Evolutionary conservation across 169 alveolate genomes (phyloP), one percentile per base, ranked within the genome.

Genomic region (Babesia microti): DNA sequence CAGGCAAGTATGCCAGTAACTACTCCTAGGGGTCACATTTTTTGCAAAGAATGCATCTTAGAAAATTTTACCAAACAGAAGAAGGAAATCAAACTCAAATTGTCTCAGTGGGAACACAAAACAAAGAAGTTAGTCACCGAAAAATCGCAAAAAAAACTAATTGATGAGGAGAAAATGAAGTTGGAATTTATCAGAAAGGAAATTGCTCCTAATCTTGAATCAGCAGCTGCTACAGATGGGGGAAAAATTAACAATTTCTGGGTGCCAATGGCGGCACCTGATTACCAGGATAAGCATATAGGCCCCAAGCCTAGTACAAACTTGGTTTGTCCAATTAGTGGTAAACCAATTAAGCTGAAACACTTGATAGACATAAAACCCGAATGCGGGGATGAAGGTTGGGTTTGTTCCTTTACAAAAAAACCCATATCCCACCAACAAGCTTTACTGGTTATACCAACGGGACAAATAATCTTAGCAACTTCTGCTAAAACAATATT

Each of bases 1-100:
- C 67, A 68, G 23, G 94, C 91, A 0, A 57, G 70, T 39, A 76
- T 70, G 34, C 96, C 96, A 0, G 83, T 85, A 26, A 66, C 85
- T 26, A 88, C 96, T 4, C 79, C 83, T n/a, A 65, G 72, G 53
- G 97, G 97, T 1, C 82, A 88, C 68, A 65, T 91, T 29, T 91
- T 81, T 46, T 91, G 97, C 70, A 86, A 81, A 57, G 84, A 81
- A 35, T 91, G 97, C 41, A 84, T 89, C 11, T 47, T 89, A 32
- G 84, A 83, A 52, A 83, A 84, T 56, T 76, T 85, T 21, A 59
- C 86, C 28, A 54, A 65, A 6, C 93, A 91, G 76, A 83, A 85
- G 82, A 70, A 59, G 40, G 76, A 78, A 21, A 51, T 65, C 35
- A 68, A 74, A 37, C 68, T 42, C 19, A 37, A 37, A 15, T 26